phyloP scores from a whole-genome alignment of 176 grass and related monocot genomes.

The Triticum timopheevii region DNA sequence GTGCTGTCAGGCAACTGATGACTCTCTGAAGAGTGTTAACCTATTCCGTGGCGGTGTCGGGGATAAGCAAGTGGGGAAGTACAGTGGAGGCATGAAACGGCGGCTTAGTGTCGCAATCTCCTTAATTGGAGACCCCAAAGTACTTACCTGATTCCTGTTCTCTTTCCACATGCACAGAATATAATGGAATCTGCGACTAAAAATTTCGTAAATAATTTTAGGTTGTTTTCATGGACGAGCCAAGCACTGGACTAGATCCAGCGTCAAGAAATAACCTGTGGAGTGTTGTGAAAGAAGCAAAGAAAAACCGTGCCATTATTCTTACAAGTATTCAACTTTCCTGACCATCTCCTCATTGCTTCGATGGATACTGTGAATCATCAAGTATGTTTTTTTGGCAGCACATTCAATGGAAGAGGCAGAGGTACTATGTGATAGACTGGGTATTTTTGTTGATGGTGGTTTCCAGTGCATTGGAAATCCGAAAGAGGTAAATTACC shows the following conservation, averaged over 20 bases:
- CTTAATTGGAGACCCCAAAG: conserved; percentile 75
- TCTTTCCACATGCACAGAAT: conserved; percentile 12
- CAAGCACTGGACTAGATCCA: conserved; percentile 87
- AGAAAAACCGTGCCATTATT: conserved; percentile 79
- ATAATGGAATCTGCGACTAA: neutral
- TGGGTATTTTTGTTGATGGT: conserved; percentile 67
- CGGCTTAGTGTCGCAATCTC: conserved; percentile 80
- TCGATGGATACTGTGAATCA: neutral
- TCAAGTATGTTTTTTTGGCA: conserved; percentile 17
- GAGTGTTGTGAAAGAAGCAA: conserved; percentile 77
- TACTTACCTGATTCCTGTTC: conserved; percentile 13
- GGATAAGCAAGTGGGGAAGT: conserved; percentile 80
- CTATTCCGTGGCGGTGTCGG: conserved; percentile 62
- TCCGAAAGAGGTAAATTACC: conserved; percentile 53
- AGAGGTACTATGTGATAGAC: conserved; percentile 63
- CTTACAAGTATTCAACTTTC: conserved; percentile 70
- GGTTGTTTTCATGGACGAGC: conserved; percentile 98
- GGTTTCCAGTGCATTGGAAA: conserved; percentile 72
- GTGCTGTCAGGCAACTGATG: conserved; percentile 63
- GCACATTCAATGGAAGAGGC: conserved; percentile 89
- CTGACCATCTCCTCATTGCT: neutral
- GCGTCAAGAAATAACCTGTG: conserved; percentile 81
- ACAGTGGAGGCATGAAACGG: conserved; percentile 90
- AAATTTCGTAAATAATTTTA: neutral
- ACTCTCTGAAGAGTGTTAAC: conserved; percentile 81